Base-by-base conservation (phyloP, 495 filamentous ascomycete species). In the Neurospora sublineolata region DNA sequence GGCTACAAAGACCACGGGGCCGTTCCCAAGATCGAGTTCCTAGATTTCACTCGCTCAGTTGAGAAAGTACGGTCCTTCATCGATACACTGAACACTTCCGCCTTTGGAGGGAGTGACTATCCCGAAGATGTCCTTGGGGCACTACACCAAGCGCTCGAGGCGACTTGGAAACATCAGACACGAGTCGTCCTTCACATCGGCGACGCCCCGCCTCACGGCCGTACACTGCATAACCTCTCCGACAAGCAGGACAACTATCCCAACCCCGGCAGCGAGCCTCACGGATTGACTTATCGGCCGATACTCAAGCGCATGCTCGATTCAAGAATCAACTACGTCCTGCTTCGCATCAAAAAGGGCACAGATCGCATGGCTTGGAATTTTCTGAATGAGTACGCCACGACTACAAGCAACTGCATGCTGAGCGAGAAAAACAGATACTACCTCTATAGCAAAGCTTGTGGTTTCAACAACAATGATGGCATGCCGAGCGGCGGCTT, bases 1-100 rank as follows among this genome's bases (percentile, higher is more conserved):
- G 75, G 75, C 1, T 83, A 83, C 75, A 82, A 79, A 64, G 81
- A 83, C 68, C 79, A 82, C n/a, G n/a, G n/a, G n/a, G n/a, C n/a
- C n/a, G n/a, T n/a, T n/a, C n/a, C n/a, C n/a, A n/a, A n/a, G n/a
- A n/a, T n/a, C n/a, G n/a, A n/a, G 70, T 79, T 79, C 38, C 79
- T 82, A 38, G 78, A 83, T 68, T 83, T 83, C 68, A 82, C 80
- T 3, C 6, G 74, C 4, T 70, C 71, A 11, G 67, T 69, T 1
- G 76, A 76, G 42, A 14, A 67, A 7, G 80, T 81, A 0, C 64
- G 30, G 37, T 6, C 27, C 0, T 30, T n/a, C n/a, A n/a, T n/a
- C n/a, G n/a, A n/a, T n/a, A n/a, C n/a, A n/a, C n/a, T n/a, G n/a
- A n/a, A n/a, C n/a, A n/a, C n/a, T n/a, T n/a, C n/a, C n/a, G n/a